Conservation (phyloP, 192 early-diverging fungal species). For the Borealophlyctis nickersoniae region DNA sequence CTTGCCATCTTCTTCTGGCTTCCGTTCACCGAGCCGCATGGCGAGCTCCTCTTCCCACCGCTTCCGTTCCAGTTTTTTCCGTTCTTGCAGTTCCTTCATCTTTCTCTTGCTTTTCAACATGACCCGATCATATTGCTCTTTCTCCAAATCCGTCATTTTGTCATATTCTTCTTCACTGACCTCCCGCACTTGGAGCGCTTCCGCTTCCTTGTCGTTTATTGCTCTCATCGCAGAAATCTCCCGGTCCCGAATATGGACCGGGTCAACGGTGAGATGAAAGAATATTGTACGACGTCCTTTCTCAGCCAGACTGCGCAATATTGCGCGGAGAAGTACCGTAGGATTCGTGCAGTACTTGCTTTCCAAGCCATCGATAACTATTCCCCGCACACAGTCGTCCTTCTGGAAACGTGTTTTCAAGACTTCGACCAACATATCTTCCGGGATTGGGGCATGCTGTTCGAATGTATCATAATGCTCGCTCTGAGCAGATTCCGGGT, state of each 20-base stretch:
- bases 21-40: slow-evolving; percentile 40
- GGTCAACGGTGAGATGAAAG: slow-evolving; percentile 40
- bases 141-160: slow-evolving; percentile 40
- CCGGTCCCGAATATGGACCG: slow-evolving; percentile 42
- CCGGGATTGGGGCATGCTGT: slow-evolving; percentile 28
- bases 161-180: slow-evolving; percentile 59
- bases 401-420: slow-evolving; percentile 31
- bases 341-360: slow-evolving; percentile 39
- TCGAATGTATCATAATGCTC: slow-evolving; percentile 30
- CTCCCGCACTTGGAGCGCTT: slow-evolving; percentile 38
- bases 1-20: slow-evolving; percentile 48
- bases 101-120: slow-evolving; percentile 42
- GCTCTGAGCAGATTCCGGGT: neutral
- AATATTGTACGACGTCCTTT: slow-evolving; percentile 32
- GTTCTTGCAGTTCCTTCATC: slow-evolving; percentile 49
- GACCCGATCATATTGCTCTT: slow-evolving; percentile 44
- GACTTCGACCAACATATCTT: slow-evolving; percentile 43
- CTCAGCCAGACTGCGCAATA: slow-evolving; percentile 37
- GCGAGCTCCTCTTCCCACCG: slow-evolving; percentile 52
- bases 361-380: slow-evolving; percentile 58
- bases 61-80: slow-evolving; percentile 41
- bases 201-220: slow-evolving; percentile 40
- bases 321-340: slow-evolving; percentile 28
- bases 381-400: slow-evolving; percentile 39
- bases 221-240: slow-evolving; percentile 31